These are phyloP conservation scores for Dictyostelium firmibasis DNA, from an alignment of 78 protist species.

Conservation along the genomic window DNA sequence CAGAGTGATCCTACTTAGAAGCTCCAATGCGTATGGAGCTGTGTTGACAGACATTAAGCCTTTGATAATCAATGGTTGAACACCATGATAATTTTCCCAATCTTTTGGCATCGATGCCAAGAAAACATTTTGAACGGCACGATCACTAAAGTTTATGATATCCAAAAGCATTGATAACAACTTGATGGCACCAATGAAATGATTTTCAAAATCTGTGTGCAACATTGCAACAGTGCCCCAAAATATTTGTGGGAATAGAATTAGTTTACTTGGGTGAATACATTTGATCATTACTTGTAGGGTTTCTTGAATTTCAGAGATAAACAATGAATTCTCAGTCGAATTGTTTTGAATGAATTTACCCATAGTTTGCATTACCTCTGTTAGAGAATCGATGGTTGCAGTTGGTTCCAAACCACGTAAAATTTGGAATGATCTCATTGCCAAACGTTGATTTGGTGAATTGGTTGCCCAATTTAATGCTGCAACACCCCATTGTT, in stretches of 20 bases:
- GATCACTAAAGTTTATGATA: conserved; percentile 47
- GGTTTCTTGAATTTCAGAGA: conserved; percentile 62
- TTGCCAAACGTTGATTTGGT: conserved; percentile 40
- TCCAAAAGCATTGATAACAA: conserved; percentile 36
- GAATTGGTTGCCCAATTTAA: conserved; percentile 63
- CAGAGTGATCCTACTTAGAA: conserved; percentile 10
- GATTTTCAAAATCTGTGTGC: conserved; percentile 52
- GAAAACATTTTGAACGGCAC: conserved; percentile 75
- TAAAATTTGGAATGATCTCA: conserved; percentile 41
- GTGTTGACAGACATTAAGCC: conserved; percentile 49
- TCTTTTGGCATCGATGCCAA: conserved; percentile 72
- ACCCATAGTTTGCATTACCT: conserved; percentile 51
- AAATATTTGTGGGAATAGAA: conserved; percentile 60
- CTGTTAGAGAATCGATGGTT: conserved; percentile 54
- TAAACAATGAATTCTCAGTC: not conserved
- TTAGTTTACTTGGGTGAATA: conserved; percentile 63
- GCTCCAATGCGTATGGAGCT: conserved; percentile 19
- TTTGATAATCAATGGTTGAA: conserved; percentile 66
- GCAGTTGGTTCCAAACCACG: conserved; percentile 73
- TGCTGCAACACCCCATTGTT: conserved; percentile 64
- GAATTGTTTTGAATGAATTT: conserved; percentile 16
- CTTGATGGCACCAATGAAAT: conserved; percentile 50
- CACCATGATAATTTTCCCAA: conserved; percentile 62
- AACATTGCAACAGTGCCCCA: conserved; percentile 68
- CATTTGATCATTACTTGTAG: conserved; percentile 38